phyloP scores from a whole-genome alignment of 352 stramenopile species.

The Phytophthora multivora region DNA sequence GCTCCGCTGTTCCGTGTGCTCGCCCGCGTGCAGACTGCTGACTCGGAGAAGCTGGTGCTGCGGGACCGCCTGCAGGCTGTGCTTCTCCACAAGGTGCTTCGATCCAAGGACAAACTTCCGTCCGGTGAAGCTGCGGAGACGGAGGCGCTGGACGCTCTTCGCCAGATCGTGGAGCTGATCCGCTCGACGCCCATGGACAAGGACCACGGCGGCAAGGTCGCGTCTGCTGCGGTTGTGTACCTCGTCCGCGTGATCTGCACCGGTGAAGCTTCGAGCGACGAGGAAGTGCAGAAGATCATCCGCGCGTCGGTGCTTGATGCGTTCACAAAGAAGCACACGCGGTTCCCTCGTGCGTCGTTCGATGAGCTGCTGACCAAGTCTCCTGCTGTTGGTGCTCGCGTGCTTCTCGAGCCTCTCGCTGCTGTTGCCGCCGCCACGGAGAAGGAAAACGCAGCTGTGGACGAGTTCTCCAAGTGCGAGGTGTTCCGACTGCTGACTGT shows the following conservation, averaged over 20 bases:
- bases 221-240: constrained; percentile 60
- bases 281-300: constrained; percentile 42
- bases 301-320: constrained; percentile 43
- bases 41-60: constrained; percentile 73
- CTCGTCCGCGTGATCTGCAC: constrained; percentile 57
- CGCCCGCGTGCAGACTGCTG: constrained; percentile 51
- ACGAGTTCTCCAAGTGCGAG: constrained; percentile 83
- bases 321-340: constrained; percentile 86
- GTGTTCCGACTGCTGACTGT: constrained; percentile 76
- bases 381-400: constrained; percentile 49
- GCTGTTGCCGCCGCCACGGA: constrained; percentile 47
- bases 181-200: constrained; percentile 62
- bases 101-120: constrained; percentile 52
- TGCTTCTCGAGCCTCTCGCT: constrained; percentile 62
- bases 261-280: constrained; percentile 16
- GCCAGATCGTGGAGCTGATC: constrained; percentile 48
- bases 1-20: constrained; percentile 69
- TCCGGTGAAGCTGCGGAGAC: constrained; percentile 17
- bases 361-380: constrained; percentile 70
- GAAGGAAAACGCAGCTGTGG: constrained; percentile 44
- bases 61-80: constrained; percentile 74
- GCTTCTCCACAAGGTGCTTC: constrained; percentile 71
- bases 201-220: constrained; percentile 64
- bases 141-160: constrained; percentile 41
- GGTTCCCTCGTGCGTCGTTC: constrained; percentile 71